Evolutionary conservation across 345 rosid species (phyloP), one percentile per base, ranked within the genome.

Genomic region (Excoecaria cochinchinensis): DNA sequence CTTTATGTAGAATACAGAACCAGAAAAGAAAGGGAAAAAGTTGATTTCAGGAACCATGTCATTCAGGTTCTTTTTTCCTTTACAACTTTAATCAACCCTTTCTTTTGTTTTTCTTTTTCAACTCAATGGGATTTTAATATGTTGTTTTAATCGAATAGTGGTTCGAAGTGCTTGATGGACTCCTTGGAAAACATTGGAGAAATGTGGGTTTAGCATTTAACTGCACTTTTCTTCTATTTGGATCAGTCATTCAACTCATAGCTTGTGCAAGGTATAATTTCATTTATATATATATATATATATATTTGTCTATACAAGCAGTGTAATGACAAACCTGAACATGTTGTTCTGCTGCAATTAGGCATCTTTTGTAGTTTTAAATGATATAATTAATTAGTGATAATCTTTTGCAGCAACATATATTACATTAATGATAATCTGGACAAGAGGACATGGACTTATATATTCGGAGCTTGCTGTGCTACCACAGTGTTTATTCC

Each of bases 401-500:
- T n/a, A 52, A 5, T 61, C 31, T 15, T 6, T 36, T 85, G 86
- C 97, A 95, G 99, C 85, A 95, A 95, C 76, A 95, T 95, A 82
- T 95, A 95, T 79, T 95, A 95, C 93, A 93, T 95, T 76, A 95
- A 93, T 74, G 99, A 95, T 55, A 95, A 95, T 76, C 89, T 95
- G 74, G 99, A 95, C 96, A 95, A 95, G 90, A 89, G 99, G 87
- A 95, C 99, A 9, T 95, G 99, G 99, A 95, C 99, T 38, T 95
- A 95, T 83, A 95, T 95, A 61, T 95, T 95, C 69, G 99, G 99
- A 15, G 99, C 99, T 7, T 95, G 99, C 76, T 95, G 99, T 82
- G 98, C 98, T 22, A 93, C 99, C 46, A 93, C 99, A 1, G 99
- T 95, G 61, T 95, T 93, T 79, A 93, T 95, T 74, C 99, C 99